phyloP scores from a whole-genome alignment of 805 yeast species.

The Saturnispora besseyi region DNA sequence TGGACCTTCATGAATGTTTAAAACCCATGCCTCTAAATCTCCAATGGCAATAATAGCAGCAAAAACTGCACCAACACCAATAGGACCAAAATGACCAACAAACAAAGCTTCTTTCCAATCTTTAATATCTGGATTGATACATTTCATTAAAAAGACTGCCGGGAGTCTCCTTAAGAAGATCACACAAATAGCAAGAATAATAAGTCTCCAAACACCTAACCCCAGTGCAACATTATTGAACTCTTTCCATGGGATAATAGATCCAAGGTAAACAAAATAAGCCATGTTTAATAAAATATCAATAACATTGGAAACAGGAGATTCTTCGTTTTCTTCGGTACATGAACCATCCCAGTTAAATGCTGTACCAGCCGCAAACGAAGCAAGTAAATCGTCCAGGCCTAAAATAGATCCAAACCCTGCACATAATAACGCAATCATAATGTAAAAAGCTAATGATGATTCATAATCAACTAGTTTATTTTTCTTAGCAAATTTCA shows the following conservation, averaged over 20 bases:
- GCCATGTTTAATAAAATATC: conserved; percentile 59
- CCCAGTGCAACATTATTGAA: conserved; percentile 42
- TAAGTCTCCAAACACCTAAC: conserved; percentile 43
- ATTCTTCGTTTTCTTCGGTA: conserved; percentile 48
- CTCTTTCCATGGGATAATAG: conserved; percentile 60
- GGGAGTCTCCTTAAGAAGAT: conserved; percentile 46
- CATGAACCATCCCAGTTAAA: conserved; percentile 70
- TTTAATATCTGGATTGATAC: conserved; percentile 50
- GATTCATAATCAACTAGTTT: conserved; percentile 55
- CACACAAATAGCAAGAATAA: conserved; percentile 42
- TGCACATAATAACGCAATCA: conserved; percentile 47
- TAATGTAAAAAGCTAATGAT: conserved; percentile 44
- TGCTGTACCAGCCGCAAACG: conserved; percentile 66
- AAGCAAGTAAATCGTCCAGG: conserved; percentile 61
- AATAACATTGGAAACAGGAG: conserved; percentile 55
- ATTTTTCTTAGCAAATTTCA: conserved; percentile 43
- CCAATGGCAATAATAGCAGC: conserved; percentile 29
- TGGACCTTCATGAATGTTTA: conserved; percentile 30
- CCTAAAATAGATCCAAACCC: conserved; percentile 60
- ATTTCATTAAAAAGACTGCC: conserved; percentile 46
- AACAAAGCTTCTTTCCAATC: conserved; percentile 62
- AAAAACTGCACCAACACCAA: conserved; percentile 41
- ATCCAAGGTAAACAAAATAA: conserved; percentile 61
- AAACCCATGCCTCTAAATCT: conserved; percentile 30
- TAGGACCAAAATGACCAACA: conserved; percentile 72